Percentiles rank a stretch among this genome's conserved stretches.
Evolutionary conservation across 495 filamentous ascomycete genomes (phyloP).

Genomic region (Pyronema omphalodes): DNA sequence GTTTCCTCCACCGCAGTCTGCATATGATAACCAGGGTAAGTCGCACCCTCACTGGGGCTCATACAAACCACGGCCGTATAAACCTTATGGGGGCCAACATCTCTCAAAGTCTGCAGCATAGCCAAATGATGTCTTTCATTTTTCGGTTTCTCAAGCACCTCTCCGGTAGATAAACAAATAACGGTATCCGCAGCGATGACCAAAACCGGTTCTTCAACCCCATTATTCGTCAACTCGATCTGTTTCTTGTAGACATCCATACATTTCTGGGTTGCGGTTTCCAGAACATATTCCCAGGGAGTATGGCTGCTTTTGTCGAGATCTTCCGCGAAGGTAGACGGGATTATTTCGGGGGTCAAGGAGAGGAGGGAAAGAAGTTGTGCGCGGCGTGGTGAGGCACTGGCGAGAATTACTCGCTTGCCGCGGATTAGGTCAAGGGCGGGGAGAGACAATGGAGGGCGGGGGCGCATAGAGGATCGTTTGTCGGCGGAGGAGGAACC

Average conservation of each 20-base stretch:
- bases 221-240: constrained; percentile 36
- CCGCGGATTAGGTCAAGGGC: constrained; percentile 49
- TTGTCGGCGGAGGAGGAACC: constrained; percentile 2
- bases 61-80: constrained; percentile 67
- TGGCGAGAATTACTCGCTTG: constrained; percentile 72
- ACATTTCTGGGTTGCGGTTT: constrained; percentile 68
- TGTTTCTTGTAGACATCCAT: constrained; percentile 50
- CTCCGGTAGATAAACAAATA: constrained; percentile 54
- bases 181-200: constrained; percentile 87
- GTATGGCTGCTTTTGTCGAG: constrained; percentile 53
- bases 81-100: constrained; percentile 54
- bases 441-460: constrained; percentile 55
- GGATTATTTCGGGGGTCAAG: constrained; percentile 55
- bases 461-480: constrained; percentile 25
- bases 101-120: constrained; percentile 65
- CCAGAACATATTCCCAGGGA: constrained; percentile 77
- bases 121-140: constrained; percentile 58
- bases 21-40: constrained; percentile 67
- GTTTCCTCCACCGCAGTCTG: constrained; percentile 77
- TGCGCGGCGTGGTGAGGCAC: constrained; percentile 63
- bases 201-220: constrained; percentile 49
- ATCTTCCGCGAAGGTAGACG: constrained; percentile 64
- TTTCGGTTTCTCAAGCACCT: constrained; percentile 76
- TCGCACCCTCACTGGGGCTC: constrained; percentile 54
- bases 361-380: constrained; percentile 49